Percentiles rank a stretch among this genome's conserved stretches.
These are phyloP conservation scores for Corrigiola litoralis DNA, from an alignment of 179 eudicot species.

Conservation along the genomic window DNA sequence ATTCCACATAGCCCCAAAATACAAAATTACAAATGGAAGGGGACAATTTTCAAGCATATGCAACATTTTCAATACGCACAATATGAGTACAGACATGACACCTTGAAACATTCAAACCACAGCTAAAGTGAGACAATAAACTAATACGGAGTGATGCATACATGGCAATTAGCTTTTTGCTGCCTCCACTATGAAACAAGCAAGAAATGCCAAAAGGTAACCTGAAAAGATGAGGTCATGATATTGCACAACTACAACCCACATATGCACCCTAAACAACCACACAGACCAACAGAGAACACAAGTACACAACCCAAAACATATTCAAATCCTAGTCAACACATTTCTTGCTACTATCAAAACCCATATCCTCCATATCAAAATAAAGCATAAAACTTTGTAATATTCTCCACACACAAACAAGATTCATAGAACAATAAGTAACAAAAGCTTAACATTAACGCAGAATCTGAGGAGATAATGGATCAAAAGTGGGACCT, in stretches of 20 bases:
- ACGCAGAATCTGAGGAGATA: background rate
- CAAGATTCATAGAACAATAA: background rate
- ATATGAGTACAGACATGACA: constrained; percentile 16
- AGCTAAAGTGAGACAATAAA: constrained; percentile 28
- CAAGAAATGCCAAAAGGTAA: constrained; percentile 31
- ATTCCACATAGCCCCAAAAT: constrained; percentile 12
- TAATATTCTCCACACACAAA: background rate
- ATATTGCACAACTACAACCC: background rate
- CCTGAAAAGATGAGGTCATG: constrained; percentile 23
- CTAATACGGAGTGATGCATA: constrained; percentile 18
- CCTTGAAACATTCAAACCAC: constrained; percentile 37
- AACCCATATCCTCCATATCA: constrained; percentile 12
- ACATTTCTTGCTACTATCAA: constrained; percentile 8
- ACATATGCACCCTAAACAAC: constrained; percentile 4
- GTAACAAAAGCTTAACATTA: constrained; percentile 14
- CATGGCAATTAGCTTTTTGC: constrained; percentile 26
- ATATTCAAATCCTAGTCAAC: constrained; percentile 9
- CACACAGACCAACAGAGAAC: background rate
- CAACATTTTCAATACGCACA: constrained; percentile 19
- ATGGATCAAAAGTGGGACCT: constrained; percentile 40
- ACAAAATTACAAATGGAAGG: constrained; percentile 17
- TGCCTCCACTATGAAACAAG: constrained; percentile 24
- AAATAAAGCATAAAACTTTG: constrained; percentile 16
- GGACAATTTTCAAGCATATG: background rate
- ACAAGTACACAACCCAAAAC: too few relatives aligned